Evolutionary conservation across 306 rosid species (phyloP).

Genomic region (Prunus dulcis): DNA sequence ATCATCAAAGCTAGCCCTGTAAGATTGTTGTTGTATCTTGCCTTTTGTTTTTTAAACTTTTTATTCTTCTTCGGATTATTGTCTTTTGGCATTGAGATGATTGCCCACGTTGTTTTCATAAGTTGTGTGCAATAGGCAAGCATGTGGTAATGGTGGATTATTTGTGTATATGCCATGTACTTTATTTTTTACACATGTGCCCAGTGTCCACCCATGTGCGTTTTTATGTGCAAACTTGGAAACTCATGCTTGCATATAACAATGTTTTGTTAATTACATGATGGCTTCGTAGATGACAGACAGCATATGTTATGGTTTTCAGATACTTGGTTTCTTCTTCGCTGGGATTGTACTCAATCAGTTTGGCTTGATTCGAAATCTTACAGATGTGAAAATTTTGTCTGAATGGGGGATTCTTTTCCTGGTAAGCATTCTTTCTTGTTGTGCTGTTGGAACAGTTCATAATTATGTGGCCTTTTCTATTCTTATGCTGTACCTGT

Average conservation of each 20-base stretch:
- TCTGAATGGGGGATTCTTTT: slow-evolving; percentile 99
- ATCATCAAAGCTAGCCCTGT: slow-evolving; percentile 68
- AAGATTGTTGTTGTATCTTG: slow-evolving; percentile 15
- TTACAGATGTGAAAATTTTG: slow-evolving; percentile 83
- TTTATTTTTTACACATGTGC: neutral
- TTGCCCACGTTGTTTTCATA: neutral
- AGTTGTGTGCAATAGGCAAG: neutral
- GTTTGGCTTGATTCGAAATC: slow-evolving; percentile 91
- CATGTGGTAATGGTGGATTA: neutral
- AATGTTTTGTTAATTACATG: neutral
- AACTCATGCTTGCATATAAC: neutral
- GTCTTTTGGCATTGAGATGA: neutral
- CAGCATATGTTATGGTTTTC: slow-evolving; percentile 34
- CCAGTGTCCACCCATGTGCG: neutral
- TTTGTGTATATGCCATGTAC: neutral
- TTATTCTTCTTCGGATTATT: neutral
- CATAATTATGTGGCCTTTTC: neutral
- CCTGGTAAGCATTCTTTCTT: slow-evolving; percentile 74
- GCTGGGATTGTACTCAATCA: slow-evolving; percentile 95
- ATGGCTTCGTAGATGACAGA: neutral
- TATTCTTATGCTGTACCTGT: neutral
- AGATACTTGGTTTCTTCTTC: slow-evolving; percentile 98
- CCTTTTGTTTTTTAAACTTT: neutral
- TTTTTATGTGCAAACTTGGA: neutral
- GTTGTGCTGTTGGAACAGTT: slow-evolving; percentile 14